Evolutionary conservation across 164 flowering plant species (phyloP), one percentile per base, ranked within the genome.

Genomic region (Malania oleifera): DNA sequence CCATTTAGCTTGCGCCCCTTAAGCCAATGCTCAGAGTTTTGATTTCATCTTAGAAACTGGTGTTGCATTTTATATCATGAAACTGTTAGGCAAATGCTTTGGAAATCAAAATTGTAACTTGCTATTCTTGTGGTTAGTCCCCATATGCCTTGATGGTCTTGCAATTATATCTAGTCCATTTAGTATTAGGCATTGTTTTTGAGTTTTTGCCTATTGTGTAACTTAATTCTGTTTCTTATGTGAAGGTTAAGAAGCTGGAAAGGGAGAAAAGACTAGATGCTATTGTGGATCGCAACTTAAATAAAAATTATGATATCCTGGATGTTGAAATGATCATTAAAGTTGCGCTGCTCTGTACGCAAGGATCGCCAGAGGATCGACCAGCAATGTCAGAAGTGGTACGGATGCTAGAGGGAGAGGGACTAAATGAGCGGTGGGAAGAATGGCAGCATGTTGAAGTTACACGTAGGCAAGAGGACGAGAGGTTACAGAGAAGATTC

Each of bases 381-480:
- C 53, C 53, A 13, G 53, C 53, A 11, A 50, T 50, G 53, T 50
- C 53, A 24, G 53, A 50, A 13, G 53, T 50, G 29, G 53, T 50
- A 0, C 28, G 53, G 29, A 50, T 50, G 53, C 29, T 50, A 17
- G 53, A 50, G 29, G 53, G 53, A 1, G 53, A 50, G 34, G 53
- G 53, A 7, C 34, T 50, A 3, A 29, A 17, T 50, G 53, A 50
- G 53, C 23, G 53, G 53, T 50, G 53, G 53, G 53, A 50, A 27
- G 53, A 50, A 50, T 50, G 53, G 53, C 53, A 50, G 14, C 28
- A 50, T 50, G 53, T 50, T 27, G 53, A 50, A 27, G 53, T 50
- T 27, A 50, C 53, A 5, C 53, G 53, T 17, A 24, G 53, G 7
- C 53, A 50, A 13, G 53, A 50, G n/a, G 23, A 50, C 14, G 53